Percentiles rank a stretch among this genome's conserved stretches.
These are phyloP conservation scores for Triangularia verruculosa DNA, from an alignment of 2,329 filamentous ascomycete species.

Conservation along the genomic window DNA sequence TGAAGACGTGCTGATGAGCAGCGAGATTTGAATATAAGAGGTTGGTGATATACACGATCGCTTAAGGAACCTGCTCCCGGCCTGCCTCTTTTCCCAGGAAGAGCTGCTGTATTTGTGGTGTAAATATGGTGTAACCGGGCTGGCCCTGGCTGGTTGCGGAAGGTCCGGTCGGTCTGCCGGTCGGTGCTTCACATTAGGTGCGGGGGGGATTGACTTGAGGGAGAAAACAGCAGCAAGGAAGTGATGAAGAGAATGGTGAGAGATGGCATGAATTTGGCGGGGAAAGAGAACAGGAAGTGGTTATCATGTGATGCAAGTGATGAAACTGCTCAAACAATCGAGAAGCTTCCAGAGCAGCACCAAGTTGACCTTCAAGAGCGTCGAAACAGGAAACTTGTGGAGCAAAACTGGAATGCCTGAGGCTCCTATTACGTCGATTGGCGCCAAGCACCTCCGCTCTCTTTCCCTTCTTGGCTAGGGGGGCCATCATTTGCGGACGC, in stretches of 20 bases:
- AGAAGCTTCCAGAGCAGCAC: not conserved
- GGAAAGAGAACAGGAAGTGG: not conserved
- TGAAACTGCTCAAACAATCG: not conserved
- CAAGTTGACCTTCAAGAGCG: not conserved
- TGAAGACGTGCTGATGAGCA: too few species aligned
- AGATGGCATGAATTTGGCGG: not conserved
- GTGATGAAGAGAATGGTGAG: not conserved
- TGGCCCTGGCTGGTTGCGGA: not conserved
- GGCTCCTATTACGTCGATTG: conserved; percentile 14
- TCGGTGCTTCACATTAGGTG: not conserved
- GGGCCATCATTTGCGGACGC: conserved; percentile 1
- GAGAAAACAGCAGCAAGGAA: not conserved
- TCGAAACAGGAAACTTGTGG: not conserved
- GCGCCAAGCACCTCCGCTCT: not conserved
- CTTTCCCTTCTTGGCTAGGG: not conserved
- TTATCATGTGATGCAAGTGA: not conserved
- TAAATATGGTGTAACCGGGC: not conserved
- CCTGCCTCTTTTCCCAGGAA: not conserved
- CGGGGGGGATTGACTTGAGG: not conserved
- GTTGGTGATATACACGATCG: not conserved
- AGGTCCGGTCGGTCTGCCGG: not conserved
- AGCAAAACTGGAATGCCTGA: conserved; percentile 8
- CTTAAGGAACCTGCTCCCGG: not conserved
- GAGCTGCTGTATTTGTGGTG: not conserved
- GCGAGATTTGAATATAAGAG: not conserved